Evolutionary conservation across 1,284 basidiomycete genomes (phyloP).

Genomic region (Marasmius sp.): DNA sequence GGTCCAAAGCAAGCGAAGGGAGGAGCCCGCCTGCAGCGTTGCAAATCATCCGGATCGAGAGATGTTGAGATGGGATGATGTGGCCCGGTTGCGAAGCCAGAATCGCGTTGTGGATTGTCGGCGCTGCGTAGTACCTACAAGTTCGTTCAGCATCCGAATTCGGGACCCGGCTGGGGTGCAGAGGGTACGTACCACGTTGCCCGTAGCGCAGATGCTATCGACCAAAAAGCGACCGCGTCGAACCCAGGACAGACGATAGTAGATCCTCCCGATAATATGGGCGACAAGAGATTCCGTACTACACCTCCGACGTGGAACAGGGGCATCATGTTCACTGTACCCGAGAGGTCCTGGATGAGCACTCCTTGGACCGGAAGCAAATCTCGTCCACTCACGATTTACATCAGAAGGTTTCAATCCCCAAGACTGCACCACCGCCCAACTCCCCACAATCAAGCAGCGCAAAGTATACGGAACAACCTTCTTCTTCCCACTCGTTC

Average conservation of each 20-base stretch:
- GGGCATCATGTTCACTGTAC: slow-evolving; percentile 62
- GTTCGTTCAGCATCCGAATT: no score
- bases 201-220: slow-evolving; percentile 37
- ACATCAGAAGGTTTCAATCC: slow-evolving; percentile 43
- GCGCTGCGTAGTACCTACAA: slow-evolving; percentile 46
- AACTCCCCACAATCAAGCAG: slow-evolving; percentile 58
- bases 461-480: slow-evolving; percentile 61
- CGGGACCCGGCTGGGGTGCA: slow-evolving; percentile 5
- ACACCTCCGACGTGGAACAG: slow-evolving; percentile 58
- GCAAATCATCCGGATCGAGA: slow-evolving; percentile 43
- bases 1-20: slow-evolving; percentile 39
- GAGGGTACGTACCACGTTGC: slow-evolving; percentile 39
- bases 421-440: slow-evolving; percentile 58
- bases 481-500: slow-evolving; percentile 63
- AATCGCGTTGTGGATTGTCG: slow-evolving; percentile 46
- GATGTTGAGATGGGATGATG: slow-evolving; percentile 30
- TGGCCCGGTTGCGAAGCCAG: slow-evolving; percentile 35
- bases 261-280: slow-evolving; percentile 45
- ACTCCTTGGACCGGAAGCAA: not conserved
- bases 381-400: slow-evolving; percentile 34
- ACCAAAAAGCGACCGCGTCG: slow-evolving; percentile 51
- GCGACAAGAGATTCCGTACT: slow-evolving; percentile 50
- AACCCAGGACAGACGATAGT: slow-evolving; percentile 53
- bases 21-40: slow-evolving; percentile 47
- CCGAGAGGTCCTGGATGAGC: not conserved